Evolutionary conservation across 2,329 filamentous ascomycete genomes (phyloP), one percentile per base, ranked within the genome.

Genomic region (Nemania sp.): DNA sequence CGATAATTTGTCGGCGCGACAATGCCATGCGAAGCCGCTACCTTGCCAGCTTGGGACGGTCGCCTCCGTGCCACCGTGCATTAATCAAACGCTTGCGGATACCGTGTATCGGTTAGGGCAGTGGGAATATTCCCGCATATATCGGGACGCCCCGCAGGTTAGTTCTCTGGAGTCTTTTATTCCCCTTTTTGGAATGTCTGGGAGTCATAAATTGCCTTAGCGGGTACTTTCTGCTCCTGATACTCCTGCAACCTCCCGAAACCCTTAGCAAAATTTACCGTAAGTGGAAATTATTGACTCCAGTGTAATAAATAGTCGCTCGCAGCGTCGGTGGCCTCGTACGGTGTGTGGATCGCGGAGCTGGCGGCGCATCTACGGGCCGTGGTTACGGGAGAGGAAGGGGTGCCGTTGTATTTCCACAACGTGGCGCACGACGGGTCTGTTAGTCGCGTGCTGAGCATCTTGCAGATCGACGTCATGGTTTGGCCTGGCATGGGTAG

Each of bases 401-500:
- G 71, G 1, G 47, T 47, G 45, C 80, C 79, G 0, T 76, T 84
- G 1, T 95, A 93, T 76, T 80, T 89, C 51, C 93, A 96, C 75
- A 94, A 95, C 70, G 85, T 96, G 43, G 93, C 92, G 2, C 93
- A 97, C 74, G 93, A 96, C 73, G 93, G 93, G 2, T 90, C 88
- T 3, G 76, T 94, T 6, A 89, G 90, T 11, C 81, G 88, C 2
- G 74, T 95, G 6, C 81, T 96, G 24, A 88, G 88, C 2, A 85
- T 94, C 18, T 76, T 96, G 75, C 92, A 95, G 80, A 75, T 92
- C 1, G 89, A 93, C 24, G 78, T 83, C 60, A 95, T 95, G 92
- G 89, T 93, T 0, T 95, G 92, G 92, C 92, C 92, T 0, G 92
- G 92, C 0, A 94, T 95, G 92, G 92, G 92, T 0, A 84, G 88